Evolutionary conservation across 176 grass and related monocot species (phyloP).

Genomic region (Phoenix dactylifera): DNA sequence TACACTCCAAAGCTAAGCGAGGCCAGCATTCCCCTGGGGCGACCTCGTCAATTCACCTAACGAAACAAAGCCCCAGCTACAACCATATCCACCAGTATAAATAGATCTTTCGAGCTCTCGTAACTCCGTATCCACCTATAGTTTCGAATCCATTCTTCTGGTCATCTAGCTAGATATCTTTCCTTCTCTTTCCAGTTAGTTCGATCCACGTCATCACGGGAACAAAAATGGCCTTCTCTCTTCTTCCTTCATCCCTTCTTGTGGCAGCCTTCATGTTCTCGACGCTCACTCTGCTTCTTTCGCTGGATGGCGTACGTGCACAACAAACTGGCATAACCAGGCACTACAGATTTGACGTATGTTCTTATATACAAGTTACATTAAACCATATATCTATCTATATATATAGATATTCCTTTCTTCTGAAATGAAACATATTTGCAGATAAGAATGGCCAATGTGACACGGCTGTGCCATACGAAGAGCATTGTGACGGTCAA

Average conservation of each 20-base stretch:
- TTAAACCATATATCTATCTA: no score
- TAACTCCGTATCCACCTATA: no score
- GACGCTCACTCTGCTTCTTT: background rate
- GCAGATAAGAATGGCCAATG: slow-evolving; percentile 55
- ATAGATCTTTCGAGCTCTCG: background rate
- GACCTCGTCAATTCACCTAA: no score
- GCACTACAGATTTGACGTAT: slow-evolving; percentile 6
- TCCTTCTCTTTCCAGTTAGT: no score
- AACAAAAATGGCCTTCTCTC: background rate
- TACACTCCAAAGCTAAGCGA: slow-evolving; percentile 8
- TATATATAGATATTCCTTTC: no score
- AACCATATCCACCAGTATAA: background rate
- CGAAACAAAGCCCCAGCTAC: background rate
- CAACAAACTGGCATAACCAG: slow-evolving; percentile 3
- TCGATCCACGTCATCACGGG: background rate
- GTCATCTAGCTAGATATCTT: no score
- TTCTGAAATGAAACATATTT: background rate
- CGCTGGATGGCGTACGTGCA: background rate
- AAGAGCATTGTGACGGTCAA: slow-evolving; percentile 90
- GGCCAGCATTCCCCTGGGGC: background rate
- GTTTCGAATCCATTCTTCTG: no score
- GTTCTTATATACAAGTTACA: background rate
- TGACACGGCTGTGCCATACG: slow-evolving; percentile 50
- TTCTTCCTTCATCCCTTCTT: background rate
- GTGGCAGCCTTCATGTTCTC: background rate